Percentiles rank a stretch among this genome's conserved stretches.
phyloP scores from a whole-genome alignment of 176 grass and related monocot genomes.

The Paspalum vaginatum region DNA sequence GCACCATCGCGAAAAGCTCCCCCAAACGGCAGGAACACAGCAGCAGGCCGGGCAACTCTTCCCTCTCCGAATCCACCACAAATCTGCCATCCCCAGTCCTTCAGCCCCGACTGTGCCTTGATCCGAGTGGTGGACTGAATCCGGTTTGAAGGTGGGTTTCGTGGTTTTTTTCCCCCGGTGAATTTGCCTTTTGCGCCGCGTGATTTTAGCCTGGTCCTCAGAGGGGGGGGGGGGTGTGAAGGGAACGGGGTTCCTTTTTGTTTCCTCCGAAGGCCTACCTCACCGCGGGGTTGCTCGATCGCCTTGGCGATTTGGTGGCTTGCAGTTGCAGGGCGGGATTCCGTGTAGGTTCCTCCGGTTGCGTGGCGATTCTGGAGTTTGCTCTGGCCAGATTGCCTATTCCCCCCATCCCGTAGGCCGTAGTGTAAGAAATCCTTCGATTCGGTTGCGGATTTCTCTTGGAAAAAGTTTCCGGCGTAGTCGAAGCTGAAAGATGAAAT shows the following conservation, averaged over 20 bases:
- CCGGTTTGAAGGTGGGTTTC: conserved; percentile 40
- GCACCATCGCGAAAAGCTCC: neutral
- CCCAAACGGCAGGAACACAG: conserved; percentile 20
- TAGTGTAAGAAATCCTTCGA: neutral
- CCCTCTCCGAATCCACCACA: neutral
- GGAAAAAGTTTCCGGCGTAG: neutral
- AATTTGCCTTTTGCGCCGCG: neutral
- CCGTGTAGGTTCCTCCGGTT: neutral
- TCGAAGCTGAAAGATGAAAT: neutral
- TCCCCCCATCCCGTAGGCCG: no score
- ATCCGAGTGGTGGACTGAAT: no score
- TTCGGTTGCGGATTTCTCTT: no score
- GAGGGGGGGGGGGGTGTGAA: neutral
- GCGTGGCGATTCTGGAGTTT: neutral
- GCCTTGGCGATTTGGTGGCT: no score
- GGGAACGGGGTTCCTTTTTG: neutral
- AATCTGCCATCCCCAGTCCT: neutral
- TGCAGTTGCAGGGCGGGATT: neutral
- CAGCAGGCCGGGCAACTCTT: neutral
- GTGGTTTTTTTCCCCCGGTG: neutral
- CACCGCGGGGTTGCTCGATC: no score
- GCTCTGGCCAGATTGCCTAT: conserved; percentile 16
- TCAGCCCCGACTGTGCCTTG: neutral
- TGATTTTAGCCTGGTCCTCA: conserved; percentile 14
- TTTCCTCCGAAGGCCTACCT: no score